Base-by-base conservation (phyloP, 1,284 basidiomycete species). In the Trichosporon sp. region DNA sequence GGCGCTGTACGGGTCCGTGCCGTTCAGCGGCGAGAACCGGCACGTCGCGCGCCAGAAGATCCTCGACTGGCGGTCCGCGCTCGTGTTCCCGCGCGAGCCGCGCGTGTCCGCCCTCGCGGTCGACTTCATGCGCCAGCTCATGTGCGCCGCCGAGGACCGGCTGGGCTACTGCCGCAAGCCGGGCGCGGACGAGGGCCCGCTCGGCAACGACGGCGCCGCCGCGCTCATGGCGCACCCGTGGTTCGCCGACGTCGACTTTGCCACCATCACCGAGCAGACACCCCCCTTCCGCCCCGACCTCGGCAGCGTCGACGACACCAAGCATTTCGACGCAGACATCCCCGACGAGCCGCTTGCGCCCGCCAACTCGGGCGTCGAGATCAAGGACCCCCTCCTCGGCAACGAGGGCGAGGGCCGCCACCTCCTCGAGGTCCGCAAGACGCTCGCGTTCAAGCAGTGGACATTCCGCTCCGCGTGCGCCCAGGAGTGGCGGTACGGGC, bases 61-160 rank as follows among this genome's bases (percentile, higher is more conserved):
- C 79, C 85, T 97, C 74, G 95, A 95, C 84, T 98, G 94, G 94
- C 89, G 89, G 72, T 89, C 91, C 79, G 89, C 90, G 35, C 86
- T 98, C 72, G 89, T 90, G 68, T 98, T 98, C 84, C 94, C 95
- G 2, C 87, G 91, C 23, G 88, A 89, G 73, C 93, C 93, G 70
- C 87, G 86, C 69, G 89, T 96, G 67, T 94, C 93, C 31, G 88
- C 88, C 74, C 92, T 95, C 81, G 95, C 90, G 42, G 87, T 93
- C 72, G 90, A 91, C 84, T 86, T 98, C 76, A 93, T 98, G 87
- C 87, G 90, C 74, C 88, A 89, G 71, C 87, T 98, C 21, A 87
- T 98, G 35, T 98, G 96, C 81, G 95, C 98, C 82, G 90, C 92
- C 5, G 93, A 96, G 83, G 94, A 98, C 80, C 89, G 95, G 35